Conservation (phyloP, 2,329 filamentous ascomycete genomes). For the Alternaria incomplexa region DNA sequence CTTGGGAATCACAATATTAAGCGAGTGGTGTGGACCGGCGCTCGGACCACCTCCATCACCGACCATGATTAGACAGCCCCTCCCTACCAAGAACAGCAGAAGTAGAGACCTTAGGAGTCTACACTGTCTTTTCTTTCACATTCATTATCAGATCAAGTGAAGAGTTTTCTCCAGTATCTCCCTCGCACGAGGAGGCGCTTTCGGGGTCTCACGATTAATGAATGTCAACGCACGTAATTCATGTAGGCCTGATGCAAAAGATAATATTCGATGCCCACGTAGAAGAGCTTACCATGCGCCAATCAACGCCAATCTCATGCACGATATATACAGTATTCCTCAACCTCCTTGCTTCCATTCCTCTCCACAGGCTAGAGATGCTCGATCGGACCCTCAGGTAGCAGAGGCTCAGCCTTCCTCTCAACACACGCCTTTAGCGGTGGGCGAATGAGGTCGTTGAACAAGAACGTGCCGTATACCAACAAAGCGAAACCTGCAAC, state of each 20-base stretch:
- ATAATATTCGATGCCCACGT: neutral
- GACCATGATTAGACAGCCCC: slow-evolving; percentile 7
- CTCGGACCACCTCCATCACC: slow-evolving; percentile 13
- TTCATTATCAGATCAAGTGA: neutral
- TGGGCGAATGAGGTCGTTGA: slow-evolving; percentile 90
- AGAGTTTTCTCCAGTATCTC: neutral
- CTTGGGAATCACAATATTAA: slow-evolving; percentile 14
- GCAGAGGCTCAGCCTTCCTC: slow-evolving; percentile 64
- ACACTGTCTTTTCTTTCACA: neutral
- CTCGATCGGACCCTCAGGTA: slow-evolving; percentile 86
- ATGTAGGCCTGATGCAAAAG: neutral
- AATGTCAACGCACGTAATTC: neutral
- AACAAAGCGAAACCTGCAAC: slow-evolving; percentile 85
- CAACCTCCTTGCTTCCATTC: neutral
- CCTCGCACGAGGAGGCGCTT: neutral
- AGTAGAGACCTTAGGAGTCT: neutral
- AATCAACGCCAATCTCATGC: slow-evolving; percentile 1
- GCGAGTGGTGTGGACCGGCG: slow-evolving; percentile 16
- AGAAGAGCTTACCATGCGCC: neutral
- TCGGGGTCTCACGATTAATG: neutral
- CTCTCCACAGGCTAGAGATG: slow-evolving; percentile 54
- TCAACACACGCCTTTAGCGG: slow-evolving; percentile 73
- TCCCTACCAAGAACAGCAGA: neutral
- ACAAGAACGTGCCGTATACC: slow-evolving; percentile 95
- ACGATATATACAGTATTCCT: slow-evolving; percentile 5